phyloP scores from a whole-genome alignment of 2,329 filamentous ascomycete genomes.

The Penicillium verrucosum region DNA sequence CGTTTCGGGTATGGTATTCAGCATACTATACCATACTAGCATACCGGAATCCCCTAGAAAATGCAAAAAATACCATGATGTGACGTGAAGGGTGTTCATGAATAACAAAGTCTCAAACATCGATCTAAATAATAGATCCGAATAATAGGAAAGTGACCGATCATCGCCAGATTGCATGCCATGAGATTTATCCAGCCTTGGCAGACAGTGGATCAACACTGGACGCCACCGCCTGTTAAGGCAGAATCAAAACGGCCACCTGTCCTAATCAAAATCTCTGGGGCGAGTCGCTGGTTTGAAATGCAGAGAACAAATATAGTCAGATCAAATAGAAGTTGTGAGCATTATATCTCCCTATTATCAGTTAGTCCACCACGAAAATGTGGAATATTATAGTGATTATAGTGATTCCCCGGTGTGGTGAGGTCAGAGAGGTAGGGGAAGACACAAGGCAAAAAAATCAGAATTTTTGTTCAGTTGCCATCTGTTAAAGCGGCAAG shows the following conservation, averaged over 20 bases:
- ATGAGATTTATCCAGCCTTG: slow-evolving; percentile 23
- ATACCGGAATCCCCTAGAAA: slow-evolving; percentile 8
- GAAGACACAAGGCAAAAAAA: slow-evolving; percentile 18
- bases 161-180: slow-evolving; percentile 16
- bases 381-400: not conserved
- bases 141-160: slow-evolving; percentile 6
- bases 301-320: not conserved
- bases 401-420: not conserved
- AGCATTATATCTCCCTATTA: not conserved
- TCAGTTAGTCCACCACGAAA: not conserved
- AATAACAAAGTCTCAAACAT: not conserved
- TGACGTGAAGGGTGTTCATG: not conserved
- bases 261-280: slow-evolving; percentile 18
- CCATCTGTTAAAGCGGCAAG: slow-evolving; percentile 35
- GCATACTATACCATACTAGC: slow-evolving; percentile 16
- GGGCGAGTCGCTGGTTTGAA: not conserved
- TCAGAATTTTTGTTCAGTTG: slow-evolving; percentile 36
- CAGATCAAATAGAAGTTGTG: not conserved
- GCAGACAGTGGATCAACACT: slow-evolving; percentile 16
- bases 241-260: slow-evolving; percentile 21
- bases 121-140: not conserved
- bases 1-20: slow-evolving; percentile 22
- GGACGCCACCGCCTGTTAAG: slow-evolving; percentile 13
- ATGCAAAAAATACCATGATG: slow-evolving; percentile 10
- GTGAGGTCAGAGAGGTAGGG: slow-evolving; percentile 12